Base-by-base conservation (phyloP, 2,329 filamentous ascomycete species). In the Clonostachys rosea region DNA sequence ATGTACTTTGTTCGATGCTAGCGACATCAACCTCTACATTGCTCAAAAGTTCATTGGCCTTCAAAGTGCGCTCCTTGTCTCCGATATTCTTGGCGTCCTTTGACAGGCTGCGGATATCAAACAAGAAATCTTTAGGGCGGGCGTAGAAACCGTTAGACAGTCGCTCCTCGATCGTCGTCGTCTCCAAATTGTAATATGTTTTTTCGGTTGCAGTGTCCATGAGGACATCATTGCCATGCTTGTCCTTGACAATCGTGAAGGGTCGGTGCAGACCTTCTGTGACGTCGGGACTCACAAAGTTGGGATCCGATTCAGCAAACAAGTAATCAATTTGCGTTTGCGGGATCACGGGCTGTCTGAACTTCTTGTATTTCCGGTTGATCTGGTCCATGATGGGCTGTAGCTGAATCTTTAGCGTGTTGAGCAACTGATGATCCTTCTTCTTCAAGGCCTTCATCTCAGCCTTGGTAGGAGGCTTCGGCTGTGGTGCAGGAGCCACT, bases 351-450 rank as follows among this genome's bases (percentile, higher is more conserved):
- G 89, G 86, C 47, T 84, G 83, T 50, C 91, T 81, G 68, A 97
- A 97, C 55, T 90, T 90, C 62, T 86, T 89, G 69, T 96, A 95
- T 62, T 87, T 91, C 51, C 78, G 76, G 64, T 95, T 94, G 61
- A 99, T 89, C 67, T 96, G 90, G 56, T 99, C 92, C 91, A 99
- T 96, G 55, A 97, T 89, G 3, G 89, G 90, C 65, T 96, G 91
- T 47, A 99, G 83, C 46, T 86, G 76, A 37, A 95, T 84, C 71
- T 97, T 99, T 54, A 99, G 73, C 49, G 86, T 73, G 62, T 97
- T 96, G 46, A 97, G 76, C 11, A 86, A 81, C 53, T 92, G 84
- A 43, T 89, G 84, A 60, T 99, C 95, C 52, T 82, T 81, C 66
- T 90, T 87, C 66, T 87, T 87, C 62, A 92, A 83, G 3, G 79